A percentile compares a stretch with the other conserved stretches of the same genome.
phyloP scores from a whole-genome alignment of 331 rosid species.

The Pyracantha coccinea region DNA sequence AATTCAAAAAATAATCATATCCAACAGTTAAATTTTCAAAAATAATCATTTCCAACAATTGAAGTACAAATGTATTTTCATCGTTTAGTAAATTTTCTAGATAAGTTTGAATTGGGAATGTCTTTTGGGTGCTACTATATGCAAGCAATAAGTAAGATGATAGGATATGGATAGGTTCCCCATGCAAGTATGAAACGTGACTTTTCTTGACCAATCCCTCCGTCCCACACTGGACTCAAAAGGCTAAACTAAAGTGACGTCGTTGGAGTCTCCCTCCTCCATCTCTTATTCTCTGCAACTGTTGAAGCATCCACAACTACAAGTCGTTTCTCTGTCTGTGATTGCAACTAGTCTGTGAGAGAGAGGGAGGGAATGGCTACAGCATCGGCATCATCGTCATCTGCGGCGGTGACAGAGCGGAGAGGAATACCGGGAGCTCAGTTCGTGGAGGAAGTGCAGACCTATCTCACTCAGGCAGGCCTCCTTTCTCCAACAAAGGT shows the following conservation, averaged over 20 bases:
- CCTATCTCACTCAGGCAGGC: slow-evolving; percentile 50
- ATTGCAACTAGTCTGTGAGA: not conserved
- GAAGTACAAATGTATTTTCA: too few relatives aligned
- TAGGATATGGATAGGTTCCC: too few relatives aligned
- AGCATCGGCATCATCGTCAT: slow-evolving; percentile 24
- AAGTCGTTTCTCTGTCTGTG: not conserved
- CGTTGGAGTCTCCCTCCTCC: not conserved
- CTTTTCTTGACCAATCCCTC: too few relatives aligned
- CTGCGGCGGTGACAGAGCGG: slow-evolving; percentile 37
- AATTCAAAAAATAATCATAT: too few relatives aligned
- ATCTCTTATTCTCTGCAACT: not conserved
- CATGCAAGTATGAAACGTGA: too few relatives aligned
- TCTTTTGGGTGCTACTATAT: too few relatives aligned
- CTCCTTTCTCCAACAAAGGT: slow-evolving; percentile 71
- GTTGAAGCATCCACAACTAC: not conserved
- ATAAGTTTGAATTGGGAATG: too few relatives aligned
- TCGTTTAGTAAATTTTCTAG: too few relatives aligned
- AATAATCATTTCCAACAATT: too few relatives aligned
- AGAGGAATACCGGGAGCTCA: slow-evolving; percentile 86
- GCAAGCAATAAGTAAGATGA: too few relatives aligned
- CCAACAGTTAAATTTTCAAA: too few relatives aligned
- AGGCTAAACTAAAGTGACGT: slow-evolving; percentile 1
- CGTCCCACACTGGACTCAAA: too few relatives aligned
- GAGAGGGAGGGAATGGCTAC: slow-evolving; percentile 30
- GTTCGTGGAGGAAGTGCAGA: slow-evolving; percentile 69